These are phyloP conservation scores for Rhynchosporium secalis DNA, from an alignment of 2,329 filamentous ascomycete genomes.

Conservation along the genomic window DNA sequence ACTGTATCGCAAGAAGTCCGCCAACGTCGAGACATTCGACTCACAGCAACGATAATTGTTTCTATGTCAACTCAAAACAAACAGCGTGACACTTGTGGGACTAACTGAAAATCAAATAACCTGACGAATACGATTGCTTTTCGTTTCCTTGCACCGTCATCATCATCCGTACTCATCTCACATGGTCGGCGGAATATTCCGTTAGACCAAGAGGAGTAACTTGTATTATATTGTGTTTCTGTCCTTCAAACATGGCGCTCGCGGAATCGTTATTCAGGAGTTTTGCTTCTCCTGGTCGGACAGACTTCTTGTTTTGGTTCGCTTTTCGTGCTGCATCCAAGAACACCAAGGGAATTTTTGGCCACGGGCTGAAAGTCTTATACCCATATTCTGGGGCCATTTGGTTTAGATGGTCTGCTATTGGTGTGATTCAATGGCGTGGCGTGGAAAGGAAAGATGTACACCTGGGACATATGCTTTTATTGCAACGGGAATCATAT, in stretches of 20 bases:
- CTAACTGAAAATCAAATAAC: background rate
- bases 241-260: background rate
- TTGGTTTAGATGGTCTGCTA: background rate
- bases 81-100: conserved; percentile 7
- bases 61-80: background rate
- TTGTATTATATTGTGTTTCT: conserved; percentile 16
- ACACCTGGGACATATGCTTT: too few relatives aligned
- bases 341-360: background rate
- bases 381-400: background rate
- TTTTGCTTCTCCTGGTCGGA: background rate
- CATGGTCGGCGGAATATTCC: background rate
- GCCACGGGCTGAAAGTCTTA: background rate
- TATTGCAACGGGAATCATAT: too few relatives aligned
- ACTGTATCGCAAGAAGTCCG: background rate
- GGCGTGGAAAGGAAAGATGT: too few relatives aligned
- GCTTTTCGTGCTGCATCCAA: background rate
- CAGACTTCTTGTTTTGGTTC: background rate
- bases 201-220: conserved; percentile 11
- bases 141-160: background rate
- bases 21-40: background rate
- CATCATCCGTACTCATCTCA: background rate
- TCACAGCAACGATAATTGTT: background rate
- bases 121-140: background rate
- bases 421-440: background rate
- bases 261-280: background rate